A percentile compares a stretch with the other conserved stretches of the same genome.
These are phyloP conservation scores for Suillus americanus DNA, from an alignment of 768 basidiomycete genomes.

Conservation along the genomic window DNA sequence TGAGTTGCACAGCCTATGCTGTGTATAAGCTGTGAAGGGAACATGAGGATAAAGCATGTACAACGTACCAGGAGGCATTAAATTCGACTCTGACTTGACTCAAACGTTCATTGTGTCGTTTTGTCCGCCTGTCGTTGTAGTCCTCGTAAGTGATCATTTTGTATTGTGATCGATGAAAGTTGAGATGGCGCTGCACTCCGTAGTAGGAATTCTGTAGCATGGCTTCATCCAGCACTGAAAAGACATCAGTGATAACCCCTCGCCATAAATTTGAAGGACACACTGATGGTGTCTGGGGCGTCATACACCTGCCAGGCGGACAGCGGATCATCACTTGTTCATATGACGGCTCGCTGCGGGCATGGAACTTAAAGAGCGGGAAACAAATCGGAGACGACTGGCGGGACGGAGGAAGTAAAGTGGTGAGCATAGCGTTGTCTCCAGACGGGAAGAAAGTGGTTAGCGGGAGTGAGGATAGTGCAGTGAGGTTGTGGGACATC, in stretches of 20 bases:
- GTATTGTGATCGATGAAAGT: not conserved
- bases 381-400: not conserved
- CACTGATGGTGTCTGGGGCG: fast-evolving
- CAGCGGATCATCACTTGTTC: not conserved
- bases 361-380: not conserved
- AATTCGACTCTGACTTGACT: not conserved
- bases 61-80: not conserved
- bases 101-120: not conserved
- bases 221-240: not conserved
- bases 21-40: not conserved
- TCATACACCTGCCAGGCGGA: not conserved
- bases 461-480: not conserved
- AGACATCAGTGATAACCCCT: not conserved
- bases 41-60: not conserved
- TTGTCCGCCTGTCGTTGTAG: not conserved
- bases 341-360: not conserved
- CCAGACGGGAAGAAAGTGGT: not conserved
- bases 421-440: not conserved
- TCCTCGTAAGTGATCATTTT: not conserved
- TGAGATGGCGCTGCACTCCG: not conserved
- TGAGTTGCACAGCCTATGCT: not conserved
- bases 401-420: not conserved
- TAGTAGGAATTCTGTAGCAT: not conserved
- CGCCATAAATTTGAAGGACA: not conserved
- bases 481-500: not conserved